Conservation (phyloP, 164 flowering plant species). For the Magnolia kwangsiensis region DNA sequence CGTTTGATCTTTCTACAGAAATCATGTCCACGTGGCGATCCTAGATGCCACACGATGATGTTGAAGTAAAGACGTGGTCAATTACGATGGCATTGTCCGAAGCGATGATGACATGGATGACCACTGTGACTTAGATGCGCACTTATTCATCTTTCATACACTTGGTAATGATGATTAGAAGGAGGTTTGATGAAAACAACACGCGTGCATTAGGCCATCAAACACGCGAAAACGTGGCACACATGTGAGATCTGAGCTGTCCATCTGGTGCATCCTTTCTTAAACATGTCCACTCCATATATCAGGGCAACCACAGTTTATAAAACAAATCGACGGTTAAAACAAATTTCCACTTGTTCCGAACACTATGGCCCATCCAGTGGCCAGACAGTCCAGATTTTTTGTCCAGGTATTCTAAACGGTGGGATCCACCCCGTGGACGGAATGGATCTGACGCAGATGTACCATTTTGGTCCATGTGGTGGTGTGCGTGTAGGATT, state of each 20-base stretch:
- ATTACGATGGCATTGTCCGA: not conserved
- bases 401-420: too few relatives aligned
- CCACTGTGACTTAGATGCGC: too few relatives aligned
- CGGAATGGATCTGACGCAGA: not conserved
- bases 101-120: not conserved
- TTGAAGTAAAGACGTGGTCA: not conserved
- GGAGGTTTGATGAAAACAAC: not conserved
- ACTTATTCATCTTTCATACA: not conserved
- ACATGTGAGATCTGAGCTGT: too few relatives aligned
- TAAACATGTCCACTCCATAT: too few relatives aligned
- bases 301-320: too few relatives aligned
- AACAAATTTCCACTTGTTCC: too few relatives aligned
- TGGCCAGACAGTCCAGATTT: too few relatives aligned
- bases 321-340: too few relatives aligned
- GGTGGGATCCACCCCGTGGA: not conserved
- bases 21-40: not conserved
- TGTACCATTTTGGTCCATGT: not conserved
- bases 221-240: too few relatives aligned
- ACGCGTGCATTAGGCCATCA: not conserved
- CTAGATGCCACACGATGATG: not conserved
- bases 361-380: too few relatives aligned
- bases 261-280: too few relatives aligned
- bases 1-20: not conserved
- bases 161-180: not conserved
- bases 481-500: not conserved